phyloP scores from a whole-genome alignment of 768 basidiomycete species.

The Tulasnella sp. region DNA sequence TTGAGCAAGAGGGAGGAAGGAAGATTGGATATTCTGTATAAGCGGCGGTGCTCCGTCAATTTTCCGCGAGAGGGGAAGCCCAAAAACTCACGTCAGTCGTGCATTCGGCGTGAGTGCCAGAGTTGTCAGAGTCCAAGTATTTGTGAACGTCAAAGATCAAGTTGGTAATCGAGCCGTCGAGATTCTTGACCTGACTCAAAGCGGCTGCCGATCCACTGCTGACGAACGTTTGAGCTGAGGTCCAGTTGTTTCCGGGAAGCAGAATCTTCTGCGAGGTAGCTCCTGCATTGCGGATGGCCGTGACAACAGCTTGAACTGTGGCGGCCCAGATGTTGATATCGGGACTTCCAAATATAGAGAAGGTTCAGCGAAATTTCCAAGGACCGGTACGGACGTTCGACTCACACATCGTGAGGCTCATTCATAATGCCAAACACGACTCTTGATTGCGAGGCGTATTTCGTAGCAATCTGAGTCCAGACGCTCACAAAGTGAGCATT shows the following conservation, averaged over 20 bases:
- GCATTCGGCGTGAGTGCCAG: slow-evolving; percentile 45
- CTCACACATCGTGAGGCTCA: slow-evolving; percentile 52
- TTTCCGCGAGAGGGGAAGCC: too few relatives aligned
- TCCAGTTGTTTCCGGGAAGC: slow-evolving; percentile 58
- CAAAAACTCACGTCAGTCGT: slow-evolving; percentile 34
- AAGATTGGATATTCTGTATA: neutral
- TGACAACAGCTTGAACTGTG: slow-evolving; percentile 55
- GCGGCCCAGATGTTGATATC: slow-evolving; percentile 48
- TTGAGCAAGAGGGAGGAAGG: slow-evolving; percentile 17
- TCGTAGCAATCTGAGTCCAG: slow-evolving; percentile 51
- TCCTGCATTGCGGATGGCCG: slow-evolving; percentile 55
- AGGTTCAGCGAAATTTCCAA: neutral
- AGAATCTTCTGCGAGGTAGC: slow-evolving; percentile 55
- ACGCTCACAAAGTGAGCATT: slow-evolving; percentile 50
- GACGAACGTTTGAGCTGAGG: slow-evolving; percentile 41
- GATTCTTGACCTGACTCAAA: slow-evolving; percentile 44
- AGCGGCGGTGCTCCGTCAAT: neutral
- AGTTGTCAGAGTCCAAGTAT: slow-evolving; percentile 47
- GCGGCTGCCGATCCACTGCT: slow-evolving; percentile 51
- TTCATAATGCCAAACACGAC: slow-evolving; percentile 49
- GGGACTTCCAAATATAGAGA: slow-evolving; percentile 36
- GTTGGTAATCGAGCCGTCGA: slow-evolving; percentile 41
- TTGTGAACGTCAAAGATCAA: slow-evolving; percentile 62
- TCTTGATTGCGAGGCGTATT: slow-evolving; percentile 42
- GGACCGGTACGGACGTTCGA: slow-evolving; percentile 37